Conservation (phyloP, 192 early-diverging fungal species). For the Linnemannia schmuckeri region DNA sequence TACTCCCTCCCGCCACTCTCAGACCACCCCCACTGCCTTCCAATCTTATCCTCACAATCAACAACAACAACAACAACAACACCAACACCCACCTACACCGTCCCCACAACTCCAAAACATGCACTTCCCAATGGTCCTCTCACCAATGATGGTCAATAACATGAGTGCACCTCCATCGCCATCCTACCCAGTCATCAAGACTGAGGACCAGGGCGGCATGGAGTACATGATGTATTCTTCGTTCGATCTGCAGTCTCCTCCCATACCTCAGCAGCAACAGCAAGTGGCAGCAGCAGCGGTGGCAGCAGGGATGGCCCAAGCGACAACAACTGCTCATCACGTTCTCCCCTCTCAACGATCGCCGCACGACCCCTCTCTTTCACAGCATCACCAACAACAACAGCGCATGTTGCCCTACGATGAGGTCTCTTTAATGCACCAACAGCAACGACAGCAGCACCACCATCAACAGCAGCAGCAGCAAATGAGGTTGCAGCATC, state of each 20-base stretch:
- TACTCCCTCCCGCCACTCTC: background rate
- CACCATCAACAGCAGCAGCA: conserved; percentile 31
- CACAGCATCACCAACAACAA: conserved; percentile 8
- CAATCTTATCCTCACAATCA: conserved; percentile 6
- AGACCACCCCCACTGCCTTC: background rate
- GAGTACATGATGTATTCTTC: conserved; percentile 31
- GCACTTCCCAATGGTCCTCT: conserved; percentile 34
- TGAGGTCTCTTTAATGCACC: conserved; percentile 31
- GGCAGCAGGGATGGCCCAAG: background rate
- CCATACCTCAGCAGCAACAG: conserved; percentile 13
- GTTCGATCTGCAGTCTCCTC: conserved; percentile 32
- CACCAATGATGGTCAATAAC: conserved; percentile 34
- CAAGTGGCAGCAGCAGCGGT: conserved; percentile 5
- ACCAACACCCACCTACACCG: background rate
- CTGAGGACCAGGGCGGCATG: conserved; percentile 18
- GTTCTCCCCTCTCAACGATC: conserved; percentile 33
- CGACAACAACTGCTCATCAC: conserved; percentile 7
- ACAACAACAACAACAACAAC: conserved; percentile 8
- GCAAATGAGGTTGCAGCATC: conserved; percentile 26
- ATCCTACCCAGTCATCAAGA: conserved; percentile 31
- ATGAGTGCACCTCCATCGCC: conserved; percentile 34
- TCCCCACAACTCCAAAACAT: conserved; percentile 32
- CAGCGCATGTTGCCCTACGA: conserved; percentile 34
- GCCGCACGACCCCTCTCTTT: conserved; percentile 11
- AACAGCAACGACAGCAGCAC: conserved; percentile 22